Base-by-base conservation (phyloP, 1,284 basidiomycete species). In the Rhodotorula sp. region DNA sequence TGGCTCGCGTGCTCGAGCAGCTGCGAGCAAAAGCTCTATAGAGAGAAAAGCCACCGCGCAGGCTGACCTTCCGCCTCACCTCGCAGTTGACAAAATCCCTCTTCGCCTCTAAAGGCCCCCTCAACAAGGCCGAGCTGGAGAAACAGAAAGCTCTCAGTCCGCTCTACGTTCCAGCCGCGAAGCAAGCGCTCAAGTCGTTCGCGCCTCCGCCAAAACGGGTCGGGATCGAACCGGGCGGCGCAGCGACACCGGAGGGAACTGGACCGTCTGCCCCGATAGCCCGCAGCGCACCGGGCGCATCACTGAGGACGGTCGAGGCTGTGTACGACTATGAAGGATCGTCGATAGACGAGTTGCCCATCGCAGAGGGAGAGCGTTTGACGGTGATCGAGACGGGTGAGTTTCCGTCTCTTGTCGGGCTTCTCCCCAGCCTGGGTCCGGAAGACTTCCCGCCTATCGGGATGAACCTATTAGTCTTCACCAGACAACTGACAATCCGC, bases 321-420 rank as follows among this genome's bases (percentile, higher is more conserved):
- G 20, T 70, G 64, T 75, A 72, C 47, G 73, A 75, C 60, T 75
- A 70, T 26, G 70, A 66, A 15, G 73, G 73, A 1, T 26, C 56
- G 0, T 68, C 65, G 12, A 21, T 47, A 29, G 58, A 68, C 15
- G 73, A 75, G 26, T 46, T 75, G 58, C 63, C 68, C 0, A 57
- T 64, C 4, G 20, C n/a, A 4, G 73, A 75, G 26, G 68, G 68
- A 1, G 73, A 72, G 23, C 58, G 58, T 39, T 31, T 75, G 10
- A 47, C 51, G 1, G 66, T 75, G 0, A 31, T 72, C 10, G 73
- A 75, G 46, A 48, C 39, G 18, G 68, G 73, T 75, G 29, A 62
- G 70, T 59, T 6, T 34, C 23, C 48, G 12, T n/a, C 5, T 15
- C 10, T 23, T 23, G 31, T 20, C 8, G 29, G 10, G 5, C 15